Evolutionary conservation across 108 stramenopile species (phyloP).

Genomic region (Schizochytrium sp.): DNA sequence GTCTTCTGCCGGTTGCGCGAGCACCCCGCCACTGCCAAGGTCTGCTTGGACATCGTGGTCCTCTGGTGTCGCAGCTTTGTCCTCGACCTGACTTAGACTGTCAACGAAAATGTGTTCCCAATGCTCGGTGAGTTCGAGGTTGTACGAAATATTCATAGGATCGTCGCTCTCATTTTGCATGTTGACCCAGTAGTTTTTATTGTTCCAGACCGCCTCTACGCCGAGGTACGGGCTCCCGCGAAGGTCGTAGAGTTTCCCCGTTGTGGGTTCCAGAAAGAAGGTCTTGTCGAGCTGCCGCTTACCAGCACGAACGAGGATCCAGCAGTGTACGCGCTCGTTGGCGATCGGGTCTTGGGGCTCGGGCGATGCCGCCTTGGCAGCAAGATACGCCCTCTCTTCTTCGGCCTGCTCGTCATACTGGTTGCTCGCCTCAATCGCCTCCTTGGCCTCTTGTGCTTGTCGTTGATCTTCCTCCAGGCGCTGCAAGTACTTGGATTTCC

Average conservation of each 20-base stretch:
- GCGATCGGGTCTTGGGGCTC: constrained; percentile 27
- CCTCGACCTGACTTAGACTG: neutral
- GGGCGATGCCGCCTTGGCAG: neutral
- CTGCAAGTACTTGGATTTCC: neutral
- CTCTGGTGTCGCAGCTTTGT: neutral
- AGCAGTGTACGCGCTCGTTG: constrained; percentile 49
- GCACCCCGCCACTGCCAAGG: neutral
- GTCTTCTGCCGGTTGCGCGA: neutral
- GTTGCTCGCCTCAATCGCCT: neutral
- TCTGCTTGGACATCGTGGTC: neutral
- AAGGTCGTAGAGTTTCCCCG: constrained; percentile 46
- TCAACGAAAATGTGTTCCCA: constrained; percentile 55
- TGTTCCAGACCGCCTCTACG: constrained; percentile 58
- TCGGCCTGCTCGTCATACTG: neutral
- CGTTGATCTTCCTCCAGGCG: neutral
- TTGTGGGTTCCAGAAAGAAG: constrained; percentile 63
- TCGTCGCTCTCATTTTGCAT: constrained; percentile 17
- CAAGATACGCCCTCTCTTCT: neutral
- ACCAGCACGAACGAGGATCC: constrained; percentile 62
- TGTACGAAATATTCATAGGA: neutral
- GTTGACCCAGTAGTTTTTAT: constrained; percentile 66
- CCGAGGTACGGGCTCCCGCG: constrained; percentile 43
- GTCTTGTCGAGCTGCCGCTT: constrained; percentile 32
- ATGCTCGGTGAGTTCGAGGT: constrained; percentile 4
- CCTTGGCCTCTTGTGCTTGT: neutral